Percentiles rank a stretch among this genome's conserved stretches.
These are phyloP conservation scores for Calocybe indica DNA, from an alignment of 768 basidiomycete genomes.

Conservation along the genomic window DNA sequence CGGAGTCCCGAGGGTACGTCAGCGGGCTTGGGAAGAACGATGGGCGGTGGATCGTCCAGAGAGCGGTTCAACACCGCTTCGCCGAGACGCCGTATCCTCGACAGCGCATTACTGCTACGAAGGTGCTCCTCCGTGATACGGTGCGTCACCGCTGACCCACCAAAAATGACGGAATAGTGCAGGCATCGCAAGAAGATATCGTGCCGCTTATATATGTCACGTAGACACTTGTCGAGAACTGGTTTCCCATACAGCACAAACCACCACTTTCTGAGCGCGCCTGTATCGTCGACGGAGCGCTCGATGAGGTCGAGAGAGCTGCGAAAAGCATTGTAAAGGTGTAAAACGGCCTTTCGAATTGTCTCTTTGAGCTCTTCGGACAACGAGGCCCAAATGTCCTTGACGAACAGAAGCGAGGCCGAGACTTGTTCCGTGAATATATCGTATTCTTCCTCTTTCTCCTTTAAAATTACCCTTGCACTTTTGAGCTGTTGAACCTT, in stretches of 20 bases:
- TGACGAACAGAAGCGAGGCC: conserved; percentile 1
- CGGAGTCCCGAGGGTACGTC: not conserved
- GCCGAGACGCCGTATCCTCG: not conserved
- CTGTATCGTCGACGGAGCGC: not conserved
- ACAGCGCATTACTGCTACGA: not conserved
- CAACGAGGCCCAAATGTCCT: conserved; percentile 2
- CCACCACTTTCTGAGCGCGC: conserved; percentile 3
- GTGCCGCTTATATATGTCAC: conserved; percentile 2
- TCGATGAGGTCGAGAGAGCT: not conserved
- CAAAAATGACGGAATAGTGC: conserved; percentile 4
- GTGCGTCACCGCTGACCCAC: not conserved
- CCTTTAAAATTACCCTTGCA: not conserved
- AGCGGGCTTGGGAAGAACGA: not conserved
- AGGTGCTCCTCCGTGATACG: conserved; percentile 3
- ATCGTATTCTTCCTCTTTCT: conserved; percentile 2
- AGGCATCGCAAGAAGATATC: conserved; percentile 3
- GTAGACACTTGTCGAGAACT: conserved; percentile 2
- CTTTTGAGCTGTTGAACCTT: conserved; percentile 1
- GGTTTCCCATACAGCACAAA: conserved; percentile 2
- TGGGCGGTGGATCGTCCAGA: not conserved
- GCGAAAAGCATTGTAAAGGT: not conserved
- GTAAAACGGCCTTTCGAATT: conserved; percentile 1
- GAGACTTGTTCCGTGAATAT: conserved; percentile 3
- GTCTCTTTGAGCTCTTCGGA: not conserved
- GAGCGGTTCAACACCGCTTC: conserved; percentile 1